Conservation (phyloP, 2,329 filamentous ascomycete genomes). For the Xylaria sp. region DNA sequence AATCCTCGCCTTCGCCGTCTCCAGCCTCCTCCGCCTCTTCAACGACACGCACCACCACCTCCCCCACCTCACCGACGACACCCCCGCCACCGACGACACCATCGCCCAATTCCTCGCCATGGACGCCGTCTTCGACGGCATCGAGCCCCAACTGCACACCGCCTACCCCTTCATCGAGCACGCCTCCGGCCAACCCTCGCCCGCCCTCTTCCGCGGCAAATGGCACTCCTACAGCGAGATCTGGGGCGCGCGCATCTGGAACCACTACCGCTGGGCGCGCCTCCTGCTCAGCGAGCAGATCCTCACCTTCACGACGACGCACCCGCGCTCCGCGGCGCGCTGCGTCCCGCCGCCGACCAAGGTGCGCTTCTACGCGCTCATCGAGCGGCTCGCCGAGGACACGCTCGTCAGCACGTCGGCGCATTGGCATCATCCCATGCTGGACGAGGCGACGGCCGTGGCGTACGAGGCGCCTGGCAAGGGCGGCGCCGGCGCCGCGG, state of each 20-base stretch:
- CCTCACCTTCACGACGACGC: slow-evolving; percentile 35
- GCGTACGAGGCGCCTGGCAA: slow-evolving; percentile 35
- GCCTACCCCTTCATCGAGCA: slow-evolving; percentile 37
- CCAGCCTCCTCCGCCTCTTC: slow-evolving; percentile 38
- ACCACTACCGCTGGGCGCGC: slow-evolving; percentile 55
- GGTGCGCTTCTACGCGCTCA: slow-evolving; percentile 31
- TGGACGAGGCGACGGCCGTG: slow-evolving; percentile 35
- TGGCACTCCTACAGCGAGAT: slow-evolving; percentile 53
- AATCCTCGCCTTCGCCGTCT: slow-evolving; percentile 38
- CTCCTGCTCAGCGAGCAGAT: slow-evolving; percentile 49
- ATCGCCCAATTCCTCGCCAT: slow-evolving; percentile 38
- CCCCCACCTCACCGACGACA: slow-evolving; percentile 34
- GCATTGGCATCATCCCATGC: slow-evolving; percentile 47
- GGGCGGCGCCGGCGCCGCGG: slow-evolving; percentile 43
- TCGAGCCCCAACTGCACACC: slow-evolving; percentile 34
- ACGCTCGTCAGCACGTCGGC: slow-evolving; percentile 43
- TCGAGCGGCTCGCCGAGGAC: slow-evolving; percentile 39
- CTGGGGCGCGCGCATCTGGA: slow-evolving; percentile 52
- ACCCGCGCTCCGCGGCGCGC: slow-evolving; percentile 36
- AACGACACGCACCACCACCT: slow-evolving; percentile 32
- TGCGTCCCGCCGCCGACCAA: slow-evolving; percentile 31
- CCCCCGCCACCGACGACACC: slow-evolving; percentile 31
- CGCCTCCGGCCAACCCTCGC: slow-evolving; percentile 33
- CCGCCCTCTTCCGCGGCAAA: slow-evolving; percentile 45
- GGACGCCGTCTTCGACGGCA: slow-evolving; percentile 36